Percentiles rank a stretch among this genome's conserved stretches.
These are phyloP conservation scores for Ettlia oleoabundans DNA, from an alignment of 139 green algal genomes.

Conservation along the genomic window DNA sequence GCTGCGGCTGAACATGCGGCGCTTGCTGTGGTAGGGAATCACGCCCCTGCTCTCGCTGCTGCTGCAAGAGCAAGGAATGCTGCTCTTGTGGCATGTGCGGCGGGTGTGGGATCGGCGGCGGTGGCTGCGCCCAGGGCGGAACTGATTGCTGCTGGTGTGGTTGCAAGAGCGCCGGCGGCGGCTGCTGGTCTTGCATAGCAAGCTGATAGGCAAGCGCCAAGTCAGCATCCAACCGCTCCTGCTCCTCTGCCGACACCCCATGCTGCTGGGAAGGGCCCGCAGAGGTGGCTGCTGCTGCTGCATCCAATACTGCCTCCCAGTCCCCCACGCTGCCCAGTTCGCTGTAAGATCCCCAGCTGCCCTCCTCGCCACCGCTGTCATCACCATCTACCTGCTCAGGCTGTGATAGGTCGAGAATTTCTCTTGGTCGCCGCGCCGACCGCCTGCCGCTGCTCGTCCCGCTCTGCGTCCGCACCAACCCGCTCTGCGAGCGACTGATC, in stretches of 20 bases:
- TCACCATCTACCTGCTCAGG: conserved; percentile 28
- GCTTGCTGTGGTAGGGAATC: background rate
- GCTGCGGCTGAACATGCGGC: background rate
- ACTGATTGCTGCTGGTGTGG: background rate
- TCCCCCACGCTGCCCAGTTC: background rate
- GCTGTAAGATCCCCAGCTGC: background rate
- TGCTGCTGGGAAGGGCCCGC: background rate
- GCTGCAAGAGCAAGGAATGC: background rate
- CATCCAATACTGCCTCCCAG: no score
- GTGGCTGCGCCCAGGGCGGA: no score
- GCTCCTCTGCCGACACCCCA: background rate
- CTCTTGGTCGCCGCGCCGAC: background rate
- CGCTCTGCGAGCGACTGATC: background rate
- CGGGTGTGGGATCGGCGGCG: background rate
- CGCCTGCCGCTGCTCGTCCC: conserved; percentile 17
- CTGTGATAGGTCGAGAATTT: conserved; percentile 13
- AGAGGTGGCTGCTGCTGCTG: background rate
- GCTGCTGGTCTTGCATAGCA: conserved; percentile 25
- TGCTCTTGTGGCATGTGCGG: background rate
- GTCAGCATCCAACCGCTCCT: conserved; percentile 28
- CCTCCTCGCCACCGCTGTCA: background rate
- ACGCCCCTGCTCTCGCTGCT: background rate
- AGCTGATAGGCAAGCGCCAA: conserved; percentile 36
- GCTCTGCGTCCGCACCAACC: conserved; percentile 3
- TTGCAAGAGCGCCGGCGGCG: background rate